Base-by-base conservation (phyloP, 176 grass and related monocot species). In the Bonia amplexicaulis region DNA sequence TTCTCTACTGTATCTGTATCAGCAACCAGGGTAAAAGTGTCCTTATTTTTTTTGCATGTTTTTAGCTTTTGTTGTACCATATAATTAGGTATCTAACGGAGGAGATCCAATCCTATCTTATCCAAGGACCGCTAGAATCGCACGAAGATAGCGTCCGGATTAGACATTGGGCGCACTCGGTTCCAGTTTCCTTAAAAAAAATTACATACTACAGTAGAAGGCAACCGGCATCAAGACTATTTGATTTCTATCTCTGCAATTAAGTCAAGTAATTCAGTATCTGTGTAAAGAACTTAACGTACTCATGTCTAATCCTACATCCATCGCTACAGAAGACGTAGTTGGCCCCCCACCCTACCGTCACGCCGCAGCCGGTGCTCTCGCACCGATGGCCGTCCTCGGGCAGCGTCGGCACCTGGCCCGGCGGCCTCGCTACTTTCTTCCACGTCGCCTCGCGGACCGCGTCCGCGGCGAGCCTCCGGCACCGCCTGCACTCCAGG, bases 241-340 rank as follows among this genome's bases (percentile, higher is more conserved):
- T 4, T 23, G 8, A 5, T 27, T 27, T 26, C 23, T 13, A 2
- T 13, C 59, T 27, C 12, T 13, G 23, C 60, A 13, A 13, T 25
- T 14, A 29, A 14, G 60, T 25, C 12, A 29, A 15, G 17, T 2
- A 14, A 23, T 23, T 75, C 11, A 29, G 14, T 7, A 85, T 19
- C 40, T 25, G 1, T 2, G 69, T 17, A 16, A 78, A 60, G 26
- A 82, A 82, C 3, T 2, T 6, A 0, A 0, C 9, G 6, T 59
- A 26, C 20, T 87, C 85, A 6, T 69, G 40, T 13, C 20, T 76
- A 23, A 88, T 84, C 9, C 87, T 84, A 26, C 74, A 80, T 0
- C 15, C 9, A 0, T 77, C 63, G 7, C 64, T 82, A 0, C 78
- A 86, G 5, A 81, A 90, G 0, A 37, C 9, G 3, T 4, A 14